Base-by-base conservation (phyloP, 805 yeast genomes). In the Phaffomyces antillensis region DNA sequence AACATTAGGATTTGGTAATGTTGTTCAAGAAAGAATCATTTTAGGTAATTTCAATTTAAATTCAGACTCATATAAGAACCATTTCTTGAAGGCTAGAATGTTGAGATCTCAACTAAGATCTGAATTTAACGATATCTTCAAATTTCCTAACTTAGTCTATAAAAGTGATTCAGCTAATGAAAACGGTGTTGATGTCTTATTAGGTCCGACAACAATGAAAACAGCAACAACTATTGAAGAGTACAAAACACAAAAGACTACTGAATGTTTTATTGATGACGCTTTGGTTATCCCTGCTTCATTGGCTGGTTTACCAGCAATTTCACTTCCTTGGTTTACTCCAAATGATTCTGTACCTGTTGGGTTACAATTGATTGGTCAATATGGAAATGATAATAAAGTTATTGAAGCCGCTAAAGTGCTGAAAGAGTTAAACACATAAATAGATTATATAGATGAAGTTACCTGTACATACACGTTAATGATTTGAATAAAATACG, bases 271-370 rank as follows among this genome's bases (percentile, higher is more conserved):
- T 54, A 70, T 83, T 43, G 86, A 88, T 61, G 99, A 93, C 62
- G 78, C 85, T 0, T 72, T 89, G 45, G 87, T 96, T 0, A 84
- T 89, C 5, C 97, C 99, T 0, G 85, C 93, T 36, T 89, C 96
- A 2, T 64, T 95, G 46, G 95, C 96, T 0, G 98, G 98, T 0
- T 61, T 91, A 2, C 99, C 99, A 1, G 78, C 96, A 0, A 72
- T 91, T 11, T 75, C 84, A 2, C 66, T 90, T 3, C 99, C 99
- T 0, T 71, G 73, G 53, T 55, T 50, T 12, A 20, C 35, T 12
- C 56, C 56, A 2, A 62, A 64, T 1, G 62, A 64, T 1, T 7
- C 25, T 8, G 48, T 61, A 10, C 70, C 77, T 0, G 64, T 76
- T 11, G 96, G 96, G 0, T 67, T 93, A 25, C 98, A 95, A 59